Evolutionary conservation across 176 grass and related monocot species (phyloP).

Genomic region (Luzula sylvatica): DNA sequence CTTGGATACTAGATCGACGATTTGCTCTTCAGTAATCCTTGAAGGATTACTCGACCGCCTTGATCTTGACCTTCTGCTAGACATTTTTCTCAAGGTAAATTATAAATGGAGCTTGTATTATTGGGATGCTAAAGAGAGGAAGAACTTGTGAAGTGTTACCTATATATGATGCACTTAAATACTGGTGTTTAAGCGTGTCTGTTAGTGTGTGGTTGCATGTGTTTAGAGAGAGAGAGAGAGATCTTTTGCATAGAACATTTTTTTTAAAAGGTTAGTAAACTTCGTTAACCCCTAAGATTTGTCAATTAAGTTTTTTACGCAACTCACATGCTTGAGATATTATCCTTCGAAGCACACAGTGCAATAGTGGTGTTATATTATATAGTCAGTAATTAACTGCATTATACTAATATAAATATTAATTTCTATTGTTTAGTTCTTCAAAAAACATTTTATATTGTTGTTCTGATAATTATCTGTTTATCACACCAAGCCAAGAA

Average conservation of each 20-base stretch:
- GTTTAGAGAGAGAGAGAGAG: background rate
- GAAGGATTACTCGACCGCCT: slow-evolving; percentile 31
- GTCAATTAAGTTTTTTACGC: too few species aligned
- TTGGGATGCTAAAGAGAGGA: background rate
- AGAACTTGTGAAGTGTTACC: background rate
- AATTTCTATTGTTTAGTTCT: too few species aligned
- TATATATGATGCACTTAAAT: slow-evolving; percentile 14
- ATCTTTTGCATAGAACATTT: background rate
- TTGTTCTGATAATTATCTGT: too few species aligned
- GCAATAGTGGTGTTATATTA: too few species aligned
- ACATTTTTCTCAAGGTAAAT: slow-evolving; percentile 28
- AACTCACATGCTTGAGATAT: too few species aligned
- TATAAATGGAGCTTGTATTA: background rate
- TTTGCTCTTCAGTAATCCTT: slow-evolving; percentile 56
- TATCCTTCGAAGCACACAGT: too few species aligned
- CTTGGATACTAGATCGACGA: slow-evolving; percentile 68
- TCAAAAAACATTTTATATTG: too few species aligned
- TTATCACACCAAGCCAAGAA: too few species aligned
- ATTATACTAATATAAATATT: too few species aligned
- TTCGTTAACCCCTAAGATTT: background rate
- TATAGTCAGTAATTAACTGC: too few species aligned
- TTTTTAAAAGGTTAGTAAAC: slow-evolving; percentile 14
- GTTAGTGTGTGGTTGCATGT: slow-evolving; percentile 15
- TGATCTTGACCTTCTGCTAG: slow-evolving; percentile 52
- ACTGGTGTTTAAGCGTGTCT: slow-evolving; percentile 4